A percentile compares a stretch with the other conserved stretches of the same genome.
phyloP scores from a whole-genome alignment of 1,139 yeast genomes.

The Lodderomyces margitis region DNA sequence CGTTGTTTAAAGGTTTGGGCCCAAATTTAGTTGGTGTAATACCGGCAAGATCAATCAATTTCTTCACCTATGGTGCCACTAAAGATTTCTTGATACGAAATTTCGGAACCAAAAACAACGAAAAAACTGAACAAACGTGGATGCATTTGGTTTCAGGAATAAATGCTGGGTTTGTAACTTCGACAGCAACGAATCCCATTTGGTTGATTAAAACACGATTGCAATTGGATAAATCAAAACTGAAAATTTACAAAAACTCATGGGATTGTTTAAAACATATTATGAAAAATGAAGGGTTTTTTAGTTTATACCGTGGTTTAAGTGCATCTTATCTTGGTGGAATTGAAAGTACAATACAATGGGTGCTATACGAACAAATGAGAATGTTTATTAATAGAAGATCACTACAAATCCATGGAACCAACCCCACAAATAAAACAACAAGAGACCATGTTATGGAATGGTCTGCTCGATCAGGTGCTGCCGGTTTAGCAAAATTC shows the following conservation, averaged over 20 bases:
- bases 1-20: conserved; percentile 91
- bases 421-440: conserved; percentile 43
- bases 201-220: conserved; percentile 96
- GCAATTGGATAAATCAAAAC: conserved; percentile 75
- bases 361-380: conserved; percentile 98
- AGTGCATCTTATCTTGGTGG: conserved; percentile 96
- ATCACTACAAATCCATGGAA: conserved; percentile 47
- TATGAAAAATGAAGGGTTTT: conserved; percentile 71
- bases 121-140: conserved; percentile 80
- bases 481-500: conserved; percentile 96
- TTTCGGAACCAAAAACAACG: conserved; percentile 43
- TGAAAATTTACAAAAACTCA: conserved; percentile 73
- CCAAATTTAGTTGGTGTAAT: conserved; percentile 98
- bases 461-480: conserved; percentile 96
- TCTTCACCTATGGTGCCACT: conserved; percentile 91
- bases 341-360: conserved; percentile 87
- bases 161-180: conserved; percentile 89
- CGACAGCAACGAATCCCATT: conserved; percentile 99
- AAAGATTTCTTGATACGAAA: conserved; percentile 67
- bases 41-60: conserved; percentile 96
- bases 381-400: conserved; percentile 64
- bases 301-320: conserved; percentile 81
- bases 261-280: conserved; percentile 80
- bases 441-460: conserved; percentile 68
- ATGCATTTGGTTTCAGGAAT: conserved; percentile 89